Percentiles rank a stretch among this genome's conserved stretches.
phyloP scores from a whole-genome alignment of 805 yeast genomes.

The Citeromyces nyonsensis region DNA sequence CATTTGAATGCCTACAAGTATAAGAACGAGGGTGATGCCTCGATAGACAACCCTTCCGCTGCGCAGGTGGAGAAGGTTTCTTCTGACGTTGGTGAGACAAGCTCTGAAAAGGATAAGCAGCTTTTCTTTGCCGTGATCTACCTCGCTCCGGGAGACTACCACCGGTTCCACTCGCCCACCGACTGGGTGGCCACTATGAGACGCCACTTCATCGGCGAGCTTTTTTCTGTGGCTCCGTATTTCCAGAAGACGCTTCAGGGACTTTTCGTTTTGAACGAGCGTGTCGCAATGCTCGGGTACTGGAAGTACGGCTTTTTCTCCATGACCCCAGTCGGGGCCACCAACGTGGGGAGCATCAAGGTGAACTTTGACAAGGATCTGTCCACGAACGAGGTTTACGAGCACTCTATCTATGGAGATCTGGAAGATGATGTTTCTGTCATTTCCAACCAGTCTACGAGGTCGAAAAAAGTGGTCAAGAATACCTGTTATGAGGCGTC shows the following conservation, averaged over 20 bases:
- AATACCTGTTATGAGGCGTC: conserved; percentile 91
- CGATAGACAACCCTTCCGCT: conserved; percentile 17
- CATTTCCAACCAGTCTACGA: not conserved
- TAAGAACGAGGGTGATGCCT: conserved; percentile 56
- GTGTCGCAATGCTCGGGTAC: conserved; percentile 88
- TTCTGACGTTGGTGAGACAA: conserved; percentile 8
- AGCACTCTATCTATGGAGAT: conserved; percentile 20
- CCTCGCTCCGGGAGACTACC: conserved; percentile 97
- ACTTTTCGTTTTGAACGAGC: conserved; percentile 80
- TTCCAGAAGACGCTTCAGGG: conserved; percentile 81
- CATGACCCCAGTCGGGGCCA: conserved; percentile 99
- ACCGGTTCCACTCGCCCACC: conserved; percentile 90
- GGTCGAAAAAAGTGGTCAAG: conserved; percentile 31
- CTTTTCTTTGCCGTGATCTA: conserved; percentile 84
- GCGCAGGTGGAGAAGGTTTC: conserved; percentile 12
- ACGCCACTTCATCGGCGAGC: conserved; percentile 91
- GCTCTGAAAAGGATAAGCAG: conserved; percentile 25
- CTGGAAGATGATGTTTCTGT: conserved; percentile 4
- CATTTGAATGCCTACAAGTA: conserved; percentile 32
- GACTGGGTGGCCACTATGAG: conserved; percentile 92
- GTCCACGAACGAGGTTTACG: conserved; percentile 64
- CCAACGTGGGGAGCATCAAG: conserved; percentile 92
- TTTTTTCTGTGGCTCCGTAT: conserved; percentile 92
- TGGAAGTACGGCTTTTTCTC: conserved; percentile 97
- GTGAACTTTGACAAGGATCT: conserved; percentile 85